Evolutionary conservation across 2,329 filamentous ascomycete genomes (phyloP).

Genomic region (Venturia pyrina): DNA sequence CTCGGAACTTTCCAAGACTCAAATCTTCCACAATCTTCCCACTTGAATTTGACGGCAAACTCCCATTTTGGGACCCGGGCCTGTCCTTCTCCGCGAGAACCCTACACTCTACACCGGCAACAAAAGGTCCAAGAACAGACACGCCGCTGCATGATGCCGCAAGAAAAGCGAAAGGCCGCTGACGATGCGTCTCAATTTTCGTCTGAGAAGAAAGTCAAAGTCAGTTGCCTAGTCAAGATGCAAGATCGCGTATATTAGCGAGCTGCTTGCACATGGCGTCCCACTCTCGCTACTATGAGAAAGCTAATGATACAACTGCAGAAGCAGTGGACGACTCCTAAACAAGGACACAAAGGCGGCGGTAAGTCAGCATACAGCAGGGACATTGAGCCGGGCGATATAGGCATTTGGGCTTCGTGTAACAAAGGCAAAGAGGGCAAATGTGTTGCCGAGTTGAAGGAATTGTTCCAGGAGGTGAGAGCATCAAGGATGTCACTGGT

Average conservation of each 20-base stretch:
- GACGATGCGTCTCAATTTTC: not conserved
- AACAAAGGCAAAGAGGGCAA: conserved; percentile 60
- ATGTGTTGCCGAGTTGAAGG: conserved; percentile 56
- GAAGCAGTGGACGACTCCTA: conserved; percentile 30
- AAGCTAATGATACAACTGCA: not conserved
- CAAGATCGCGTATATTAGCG: conserved; percentile 5
- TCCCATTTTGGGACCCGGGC: not conserved
- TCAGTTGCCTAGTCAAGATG: not conserved
- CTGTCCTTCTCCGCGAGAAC: not conserved
- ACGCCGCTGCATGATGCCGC: conserved; percentile 4
- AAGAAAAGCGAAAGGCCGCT: conserved; percentile 6
- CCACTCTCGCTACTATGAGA: not conserved
- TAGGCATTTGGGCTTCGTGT: conserved; percentile 71
- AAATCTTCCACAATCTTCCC: not conserved
- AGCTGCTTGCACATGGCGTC: not conserved
- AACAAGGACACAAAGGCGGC: conserved; percentile 8
- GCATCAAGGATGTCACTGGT: not conserved
- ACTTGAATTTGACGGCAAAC: not conserved
- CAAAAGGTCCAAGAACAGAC: not conserved
- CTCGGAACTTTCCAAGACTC: not conserved
- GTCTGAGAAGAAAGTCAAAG: conserved; percentile 6
- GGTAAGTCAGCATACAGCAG: conserved; percentile 1
- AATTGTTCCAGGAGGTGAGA: conserved; percentile 56
- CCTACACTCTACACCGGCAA: not conserved
- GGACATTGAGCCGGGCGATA: conserved; percentile 55